These are phyloP conservation scores for Plantago lanceolata DNA, from an alignment of 305 asterid genomes.

Conservation along the genomic window DNA sequence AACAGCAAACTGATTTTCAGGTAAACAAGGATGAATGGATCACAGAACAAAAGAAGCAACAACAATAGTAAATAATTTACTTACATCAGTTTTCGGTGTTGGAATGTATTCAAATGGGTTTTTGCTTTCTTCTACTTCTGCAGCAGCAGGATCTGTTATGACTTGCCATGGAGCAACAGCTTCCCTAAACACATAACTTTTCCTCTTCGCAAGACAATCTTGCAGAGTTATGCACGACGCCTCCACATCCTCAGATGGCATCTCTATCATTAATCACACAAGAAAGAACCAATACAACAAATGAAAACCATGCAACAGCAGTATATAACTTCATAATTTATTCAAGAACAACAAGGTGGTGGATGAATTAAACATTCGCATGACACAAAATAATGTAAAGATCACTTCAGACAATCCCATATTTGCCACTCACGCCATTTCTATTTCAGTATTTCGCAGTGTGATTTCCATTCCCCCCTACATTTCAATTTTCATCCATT, in stretches of 20 bases:
- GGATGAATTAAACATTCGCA: too few species aligned
- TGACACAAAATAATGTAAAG: too few species aligned
- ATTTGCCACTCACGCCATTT: too few species aligned
- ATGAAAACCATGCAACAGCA: background rate
- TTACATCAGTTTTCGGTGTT: constrained; percentile 66
- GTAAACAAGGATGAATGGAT: background rate
- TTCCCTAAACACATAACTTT: constrained; percentile 69
- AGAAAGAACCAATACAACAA: constrained; percentile 24
- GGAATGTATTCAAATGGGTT: constrained; percentile 66
- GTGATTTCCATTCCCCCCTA: too few species aligned
- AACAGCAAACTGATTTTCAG: constrained; percentile 1
- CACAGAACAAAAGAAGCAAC: too few species aligned
- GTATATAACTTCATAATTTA: background rate
- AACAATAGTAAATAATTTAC: constrained; percentile 10
- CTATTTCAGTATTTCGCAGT: too few species aligned
- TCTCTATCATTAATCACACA: constrained; percentile 49
- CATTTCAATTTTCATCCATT: too few species aligned
- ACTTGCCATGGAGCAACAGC: constrained; percentile 82
- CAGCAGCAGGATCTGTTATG: constrained; percentile 82
- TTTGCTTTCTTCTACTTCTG: constrained; percentile 76
- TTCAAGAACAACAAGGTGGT: too few species aligned
- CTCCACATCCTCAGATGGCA: constrained; percentile 78
- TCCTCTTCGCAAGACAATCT: constrained; percentile 78
- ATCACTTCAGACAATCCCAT: too few species aligned
- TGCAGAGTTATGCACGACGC: constrained; percentile 73